A percentile compares a stretch with the other conserved stretches of the same genome.
phyloP scores from a whole-genome alignment of 345 rosid genomes.

The Salix brachista region DNA sequence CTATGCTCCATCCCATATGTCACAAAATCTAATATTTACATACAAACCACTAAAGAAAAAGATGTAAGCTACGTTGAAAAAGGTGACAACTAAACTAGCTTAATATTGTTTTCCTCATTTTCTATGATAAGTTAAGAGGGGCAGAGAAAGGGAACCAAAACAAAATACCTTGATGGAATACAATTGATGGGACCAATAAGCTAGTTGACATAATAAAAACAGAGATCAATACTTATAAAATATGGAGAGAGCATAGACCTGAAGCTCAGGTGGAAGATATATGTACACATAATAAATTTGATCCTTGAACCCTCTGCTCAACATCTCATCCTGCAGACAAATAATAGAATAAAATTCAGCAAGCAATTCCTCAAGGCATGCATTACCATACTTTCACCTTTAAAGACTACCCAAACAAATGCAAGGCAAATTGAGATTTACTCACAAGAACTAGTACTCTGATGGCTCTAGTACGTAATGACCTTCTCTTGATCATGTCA shows the following conservation, averaged over 20 bases:
- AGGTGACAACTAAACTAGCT: not conserved
- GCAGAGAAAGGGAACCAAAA: not conserved
- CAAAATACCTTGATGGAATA: not conserved
- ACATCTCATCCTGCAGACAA: constrained; percentile 69
- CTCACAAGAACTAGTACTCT: constrained; percentile 39
- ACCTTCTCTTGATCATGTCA: constrained; percentile 98
- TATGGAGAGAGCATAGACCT: constrained; percentile 44
- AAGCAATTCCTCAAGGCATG: not conserved
- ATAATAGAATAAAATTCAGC: not conserved
- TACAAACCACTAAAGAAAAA: not conserved
- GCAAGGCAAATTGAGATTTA: not conserved
- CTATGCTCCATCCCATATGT: not conserved
- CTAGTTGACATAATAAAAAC: not conserved
- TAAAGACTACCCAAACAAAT: not conserved
- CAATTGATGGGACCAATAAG: not conserved
- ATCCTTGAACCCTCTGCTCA: constrained; percentile 99
- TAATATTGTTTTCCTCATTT: not conserved
- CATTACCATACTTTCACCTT: not conserved
- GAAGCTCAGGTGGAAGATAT: constrained; percentile 97
- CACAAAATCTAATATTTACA: not conserved
- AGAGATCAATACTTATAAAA: not conserved
- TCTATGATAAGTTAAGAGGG: not conserved
- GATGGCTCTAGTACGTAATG: constrained; percentile 78
- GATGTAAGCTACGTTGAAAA: not conserved
- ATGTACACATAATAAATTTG: constrained; percentile 93